Conservation (phyloP, 768 basidiomycete species). For the Mycena latifolia region DNA sequence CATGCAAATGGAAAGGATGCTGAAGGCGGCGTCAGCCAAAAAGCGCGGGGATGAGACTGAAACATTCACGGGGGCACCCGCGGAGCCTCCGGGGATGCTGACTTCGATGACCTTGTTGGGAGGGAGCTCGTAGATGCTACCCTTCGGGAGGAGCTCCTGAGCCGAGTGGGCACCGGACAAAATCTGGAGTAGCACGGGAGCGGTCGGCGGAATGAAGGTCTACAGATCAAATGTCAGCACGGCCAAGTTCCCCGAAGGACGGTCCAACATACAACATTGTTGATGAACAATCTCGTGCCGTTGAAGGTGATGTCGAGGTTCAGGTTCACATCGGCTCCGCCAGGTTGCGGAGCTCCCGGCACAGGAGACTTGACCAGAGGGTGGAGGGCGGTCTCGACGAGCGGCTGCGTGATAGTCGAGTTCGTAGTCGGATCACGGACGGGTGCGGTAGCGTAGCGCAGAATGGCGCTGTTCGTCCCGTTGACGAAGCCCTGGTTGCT, state of each 20-base stretch:
- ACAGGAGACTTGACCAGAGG: too few relatives aligned
- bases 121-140: conserved; percentile 46
- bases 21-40: conserved; percentile 13
- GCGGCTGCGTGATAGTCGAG: too few relatives aligned
- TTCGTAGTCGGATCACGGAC: too few relatives aligned
- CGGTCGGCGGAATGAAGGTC: conserved; percentile 40
- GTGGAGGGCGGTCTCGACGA: too few relatives aligned
- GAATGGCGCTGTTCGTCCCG: too few relatives aligned
- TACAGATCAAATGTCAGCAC: not conserved
- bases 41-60: too few relatives aligned
- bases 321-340: too few relatives aligned
- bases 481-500: too few relatives aligned
- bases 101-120: conserved; percentile 51
- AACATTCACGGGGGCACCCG: conserved; percentile 43
- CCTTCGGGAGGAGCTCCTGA: conserved; percentile 43
- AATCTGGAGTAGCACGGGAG: conserved; percentile 52
- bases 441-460: too few relatives aligned
- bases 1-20: too few relatives aligned
- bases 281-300: not conserved
- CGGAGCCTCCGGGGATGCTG: conserved; percentile 40
- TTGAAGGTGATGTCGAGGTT: too few relatives aligned
- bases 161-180: conserved; percentile 48
- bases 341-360: too few relatives aligned
- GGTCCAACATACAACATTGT: not conserved
- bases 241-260: not conserved